phyloP scores from a whole-genome alignment of 352 stramenopile species.

The Elongisporangium senticosum region DNA sequence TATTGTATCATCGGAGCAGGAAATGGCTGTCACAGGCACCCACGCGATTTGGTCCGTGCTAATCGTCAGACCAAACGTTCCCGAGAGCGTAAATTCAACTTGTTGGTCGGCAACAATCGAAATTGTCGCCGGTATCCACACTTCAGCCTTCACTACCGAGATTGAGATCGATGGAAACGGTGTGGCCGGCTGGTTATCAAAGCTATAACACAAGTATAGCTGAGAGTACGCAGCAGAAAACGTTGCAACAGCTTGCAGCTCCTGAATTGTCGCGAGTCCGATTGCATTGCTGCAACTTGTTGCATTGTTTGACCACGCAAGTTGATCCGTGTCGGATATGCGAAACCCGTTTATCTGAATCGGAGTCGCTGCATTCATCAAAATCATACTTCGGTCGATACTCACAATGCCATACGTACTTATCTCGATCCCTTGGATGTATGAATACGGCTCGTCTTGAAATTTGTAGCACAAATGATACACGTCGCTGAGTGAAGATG shows the following conservation, averaged over 20 bases:
- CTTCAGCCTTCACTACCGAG: slow-evolving; percentile 31
- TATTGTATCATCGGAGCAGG: slow-evolving; percentile 27
- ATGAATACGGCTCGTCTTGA: slow-evolving; percentile 55
- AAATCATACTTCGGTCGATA: slow-evolving; percentile 38
- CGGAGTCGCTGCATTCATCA: slow-evolving; percentile 35
- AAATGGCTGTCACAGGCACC: slow-evolving; percentile 39
- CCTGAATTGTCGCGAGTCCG: slow-evolving; percentile 20
- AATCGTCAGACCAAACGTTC: slow-evolving; percentile 57
- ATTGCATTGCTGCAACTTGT: slow-evolving; percentile 31
- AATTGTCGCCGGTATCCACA: slow-evolving; percentile 41
- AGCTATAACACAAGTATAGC: slow-evolving; percentile 61
- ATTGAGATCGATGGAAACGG: slow-evolving; percentile 31
- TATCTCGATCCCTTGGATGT: slow-evolving; percentile 33
- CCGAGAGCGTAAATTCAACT: slow-evolving; percentile 25
- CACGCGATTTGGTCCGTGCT: slow-evolving; percentile 55
- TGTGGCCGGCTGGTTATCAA: slow-evolving; percentile 50
- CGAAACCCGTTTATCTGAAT: slow-evolving; percentile 47
- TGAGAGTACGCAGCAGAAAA: slow-evolving; percentile 30
- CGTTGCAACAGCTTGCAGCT: slow-evolving; percentile 14
- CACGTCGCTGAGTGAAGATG: slow-evolving; percentile 26
- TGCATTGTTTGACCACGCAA: slow-evolving; percentile 43
- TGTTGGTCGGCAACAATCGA: slow-evolving; percentile 50
- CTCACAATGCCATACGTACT: slow-evolving; percentile 36
- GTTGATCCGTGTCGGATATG: slow-evolving; percentile 34
- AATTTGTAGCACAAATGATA: slow-evolving; percentile 77